phyloP scores from a whole-genome alignment of 78 protist species.

The Chrysochromulina tobinii region DNA sequence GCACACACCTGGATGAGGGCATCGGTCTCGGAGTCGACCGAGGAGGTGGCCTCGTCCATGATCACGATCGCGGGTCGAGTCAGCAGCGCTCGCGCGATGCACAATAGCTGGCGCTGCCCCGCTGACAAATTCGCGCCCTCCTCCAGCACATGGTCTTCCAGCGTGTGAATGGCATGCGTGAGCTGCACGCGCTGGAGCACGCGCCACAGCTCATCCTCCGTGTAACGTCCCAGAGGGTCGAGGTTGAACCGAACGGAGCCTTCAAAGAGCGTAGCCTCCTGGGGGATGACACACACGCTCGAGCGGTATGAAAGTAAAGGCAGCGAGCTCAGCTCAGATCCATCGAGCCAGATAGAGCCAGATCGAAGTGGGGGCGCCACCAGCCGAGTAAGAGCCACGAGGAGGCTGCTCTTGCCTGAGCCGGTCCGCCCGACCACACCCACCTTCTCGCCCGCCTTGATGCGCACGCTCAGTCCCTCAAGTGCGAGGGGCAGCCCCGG shows the following conservation, averaged over 20 bases:
- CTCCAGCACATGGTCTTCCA: not conserved
- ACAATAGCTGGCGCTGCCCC: slow-evolving; percentile 28
- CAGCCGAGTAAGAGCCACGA: slow-evolving; percentile 17
- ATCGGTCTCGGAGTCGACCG: slow-evolving; percentile 37
- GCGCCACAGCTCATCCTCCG: slow-evolving; percentile 21
- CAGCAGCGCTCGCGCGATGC: slow-evolving; percentile 35
- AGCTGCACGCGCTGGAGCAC: not conserved
- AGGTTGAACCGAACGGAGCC: slow-evolving; percentile 38
- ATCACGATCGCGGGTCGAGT: not conserved
- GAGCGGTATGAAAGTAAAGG: not conserved
- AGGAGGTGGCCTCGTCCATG: slow-evolving; percentile 43
- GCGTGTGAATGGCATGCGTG: not conserved
- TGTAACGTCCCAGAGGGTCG: not conserved
- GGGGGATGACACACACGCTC: slow-evolving; percentile 43
- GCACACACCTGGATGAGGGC: not conserved
- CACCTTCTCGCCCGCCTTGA: slow-evolving; percentile 59
- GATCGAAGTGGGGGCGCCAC: not conserved
- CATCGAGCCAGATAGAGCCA: slow-evolving; percentile 20
- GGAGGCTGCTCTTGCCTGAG: slow-evolving; percentile 16
- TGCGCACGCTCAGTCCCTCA: not conserved
- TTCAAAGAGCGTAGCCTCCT: slow-evolving; percentile 38
- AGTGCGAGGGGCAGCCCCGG: slow-evolving; percentile 46
- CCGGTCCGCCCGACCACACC: slow-evolving; percentile 81
- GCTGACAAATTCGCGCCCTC: slow-evolving; percentile 23
- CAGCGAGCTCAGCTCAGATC: not conserved